Base-by-base conservation (phyloP, 805 yeast species). In the Teunomyces pallodes region DNA sequence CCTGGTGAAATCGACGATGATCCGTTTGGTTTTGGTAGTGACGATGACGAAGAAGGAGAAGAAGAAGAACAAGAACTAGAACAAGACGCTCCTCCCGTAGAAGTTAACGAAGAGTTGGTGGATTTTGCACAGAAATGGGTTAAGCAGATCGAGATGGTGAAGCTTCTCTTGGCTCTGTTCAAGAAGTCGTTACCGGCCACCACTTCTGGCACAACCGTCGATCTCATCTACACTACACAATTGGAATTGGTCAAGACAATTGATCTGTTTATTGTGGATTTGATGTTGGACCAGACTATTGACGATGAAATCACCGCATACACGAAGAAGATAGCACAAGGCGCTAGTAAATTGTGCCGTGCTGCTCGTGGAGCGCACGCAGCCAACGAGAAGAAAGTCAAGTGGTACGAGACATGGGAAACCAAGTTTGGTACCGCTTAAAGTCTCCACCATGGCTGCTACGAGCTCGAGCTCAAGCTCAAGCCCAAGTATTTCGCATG, bases 401-500 rank as follows among this genome's bases (percentile, higher is more conserved):
- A 76, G 59, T 83, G 87, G 86, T 65, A 81, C 44, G 66, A 65
- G 29, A 69, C 83, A 3, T 81, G 87, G 85, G 65, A 64, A 40
- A 53, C 64, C 1, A 82, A 80, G 59, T 82, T 70, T 51, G 46
- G 54, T 24, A 20, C 24, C 24, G 24, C 24, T 5, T 20, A 20
- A 20, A 20, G 63, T 60, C 28, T 29, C 28, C 10, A 28, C 14
- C 14, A 20, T 20, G 24, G 6, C 24, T 20, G 24, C 24, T 20
- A 20, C 6, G 24, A 20, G 24, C 29, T 36, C 8, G 29, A 36
- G 36, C n/a, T 27, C 30, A 16, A 16, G 13, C 44, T 41, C 36
- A 67, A 60, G 1, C 77, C 76, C 52, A 81, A 69, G 49, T 80
- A 75, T 65, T 86, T 84, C 8, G 96, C 95, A 60, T 94, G 97